Percentiles rank a stretch among this genome's conserved stretches.
phyloP scores from a whole-genome alignment of 345 rosid genomes.

The Cochlearia excelsa region DNA sequence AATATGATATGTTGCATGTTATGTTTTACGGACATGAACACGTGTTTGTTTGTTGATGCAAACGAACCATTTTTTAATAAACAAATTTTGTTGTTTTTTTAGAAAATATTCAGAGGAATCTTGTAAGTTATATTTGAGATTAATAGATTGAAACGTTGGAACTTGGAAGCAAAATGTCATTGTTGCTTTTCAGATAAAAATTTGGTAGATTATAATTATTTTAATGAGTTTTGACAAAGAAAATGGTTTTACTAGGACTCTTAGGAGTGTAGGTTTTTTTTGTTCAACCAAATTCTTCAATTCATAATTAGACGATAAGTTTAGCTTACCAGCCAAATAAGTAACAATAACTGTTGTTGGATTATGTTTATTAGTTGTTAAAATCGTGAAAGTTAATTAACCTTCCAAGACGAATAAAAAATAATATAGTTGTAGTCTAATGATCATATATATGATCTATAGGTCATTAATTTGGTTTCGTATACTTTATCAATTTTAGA shows the following conservation, averaged over 20 bases:
- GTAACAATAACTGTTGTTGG: neutral
- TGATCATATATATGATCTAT: neutral
- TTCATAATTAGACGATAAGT: too few relatives aligned
- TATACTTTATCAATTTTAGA: conserved; percentile 8
- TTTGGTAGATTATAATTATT: too few relatives aligned
- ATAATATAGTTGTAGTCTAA: neutral
- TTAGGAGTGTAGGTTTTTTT: too few relatives aligned
- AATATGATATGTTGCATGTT: conserved; percentile 26
- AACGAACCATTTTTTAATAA: conserved; percentile 23
- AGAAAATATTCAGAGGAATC: conserved; percentile 30
- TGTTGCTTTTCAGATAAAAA: conserved; percentile 12
- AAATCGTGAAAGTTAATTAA: neutral
- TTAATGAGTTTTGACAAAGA: too few relatives aligned
- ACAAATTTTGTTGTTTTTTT: conserved; percentile 26
- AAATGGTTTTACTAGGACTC: too few relatives aligned
- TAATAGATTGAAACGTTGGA: conserved; percentile 23
- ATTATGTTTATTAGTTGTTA: neutral
- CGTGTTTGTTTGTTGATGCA: conserved; percentile 31
- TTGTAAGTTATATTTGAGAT: conserved; percentile 11
- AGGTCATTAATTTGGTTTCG: conserved; percentile 19
- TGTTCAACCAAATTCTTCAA: too few relatives aligned
- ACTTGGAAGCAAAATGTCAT: conserved; percentile 17
- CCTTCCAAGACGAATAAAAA: too few relatives aligned
- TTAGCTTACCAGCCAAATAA: too few relatives aligned
- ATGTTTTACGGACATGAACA: conserved; percentile 28